Percentiles rank a stretch among this genome's conserved stretches.
phyloP scores from a whole-genome alignment of 108 stramenopile species.

The Cyclotella kingstonii region DNA sequence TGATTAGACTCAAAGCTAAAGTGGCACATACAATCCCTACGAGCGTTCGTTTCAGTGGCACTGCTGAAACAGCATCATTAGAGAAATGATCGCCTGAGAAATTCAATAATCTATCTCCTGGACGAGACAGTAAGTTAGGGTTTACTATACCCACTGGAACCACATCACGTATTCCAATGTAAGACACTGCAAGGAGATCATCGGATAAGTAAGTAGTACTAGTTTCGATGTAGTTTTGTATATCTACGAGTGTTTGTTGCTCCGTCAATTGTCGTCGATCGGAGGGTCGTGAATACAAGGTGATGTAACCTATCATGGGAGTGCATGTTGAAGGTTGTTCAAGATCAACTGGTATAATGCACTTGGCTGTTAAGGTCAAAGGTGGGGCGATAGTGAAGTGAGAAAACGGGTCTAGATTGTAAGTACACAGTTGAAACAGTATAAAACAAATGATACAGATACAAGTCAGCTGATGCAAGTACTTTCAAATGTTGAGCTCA shows the following conservation, averaged over 20 bases:
- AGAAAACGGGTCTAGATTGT: background rate
- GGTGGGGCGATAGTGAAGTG: background rate
- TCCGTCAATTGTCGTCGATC: background rate
- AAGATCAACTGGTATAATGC: background rate
- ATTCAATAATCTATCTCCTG: background rate
- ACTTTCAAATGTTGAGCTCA: background rate
- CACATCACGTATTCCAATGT: background rate
- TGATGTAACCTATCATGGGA: constrained; percentile 12
- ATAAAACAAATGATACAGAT: background rate
- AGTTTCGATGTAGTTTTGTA: constrained; percentile 2
- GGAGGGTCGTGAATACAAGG: background rate
- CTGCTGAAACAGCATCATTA: background rate
- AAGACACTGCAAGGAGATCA: constrained; percentile 9
- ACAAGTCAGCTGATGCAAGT: background rate
- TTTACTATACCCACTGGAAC: constrained; percentile 5
- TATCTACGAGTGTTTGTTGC: background rate
- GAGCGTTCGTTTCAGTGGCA: background rate
- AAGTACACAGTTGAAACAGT: background rate
- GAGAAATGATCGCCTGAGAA: background rate
- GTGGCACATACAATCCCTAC: background rate
- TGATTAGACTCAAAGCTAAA: background rate
- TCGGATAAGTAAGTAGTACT: background rate
- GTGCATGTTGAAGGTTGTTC: background rate
- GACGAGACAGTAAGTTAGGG: background rate
- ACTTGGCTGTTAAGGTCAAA: background rate